These are phyloP conservation scores for Helotiales sp. DNA, from an alignment of 2,329 filamentous ascomycete species.

Conservation along the genomic window DNA sequence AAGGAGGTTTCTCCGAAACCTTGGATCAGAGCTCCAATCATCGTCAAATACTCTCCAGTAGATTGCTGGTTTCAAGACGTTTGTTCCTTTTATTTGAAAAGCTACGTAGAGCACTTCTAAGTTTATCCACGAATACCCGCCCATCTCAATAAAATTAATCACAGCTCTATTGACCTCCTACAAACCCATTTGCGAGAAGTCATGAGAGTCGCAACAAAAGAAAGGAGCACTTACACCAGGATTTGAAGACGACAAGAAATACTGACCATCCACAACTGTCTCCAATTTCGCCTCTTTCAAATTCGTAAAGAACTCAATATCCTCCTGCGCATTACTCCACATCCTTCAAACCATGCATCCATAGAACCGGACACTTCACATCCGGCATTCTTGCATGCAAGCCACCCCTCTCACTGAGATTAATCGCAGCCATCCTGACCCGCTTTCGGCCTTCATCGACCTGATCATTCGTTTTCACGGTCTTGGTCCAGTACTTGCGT, in stretches of 20 bases:
- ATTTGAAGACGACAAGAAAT: slow-evolving; percentile 52
- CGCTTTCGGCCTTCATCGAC: slow-evolving; percentile 57
- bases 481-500: slow-evolving; percentile 52
- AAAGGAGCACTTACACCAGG: slow-evolving; percentile 2
- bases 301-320: slow-evolving; percentile 56
- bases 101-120: too few species aligned
- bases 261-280: slow-evolving; percentile 51
- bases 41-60: too few species aligned
- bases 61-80: too few species aligned
- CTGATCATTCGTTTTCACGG: slow-evolving; percentile 52
- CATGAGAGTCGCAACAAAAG: not conserved
- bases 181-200: not conserved
- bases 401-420: slow-evolving; percentile 54
- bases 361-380: slow-evolving; percentile 56
- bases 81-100: too few species aligned
- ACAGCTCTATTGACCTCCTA: slow-evolving; percentile 26
- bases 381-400: slow-evolving; percentile 52
- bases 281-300: slow-evolving; percentile 51
- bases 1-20: too few species aligned
- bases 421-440: slow-evolving; percentile 52
- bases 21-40: too few species aligned
- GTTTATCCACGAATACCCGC: too few species aligned
- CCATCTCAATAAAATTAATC: slow-evolving; percentile 27
- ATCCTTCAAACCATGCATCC: slow-evolving; percentile 51
- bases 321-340: slow-evolving; percentile 49